Base-by-base conservation (phyloP, 345 rosid species). In the Excoecaria agallocha region DNA sequence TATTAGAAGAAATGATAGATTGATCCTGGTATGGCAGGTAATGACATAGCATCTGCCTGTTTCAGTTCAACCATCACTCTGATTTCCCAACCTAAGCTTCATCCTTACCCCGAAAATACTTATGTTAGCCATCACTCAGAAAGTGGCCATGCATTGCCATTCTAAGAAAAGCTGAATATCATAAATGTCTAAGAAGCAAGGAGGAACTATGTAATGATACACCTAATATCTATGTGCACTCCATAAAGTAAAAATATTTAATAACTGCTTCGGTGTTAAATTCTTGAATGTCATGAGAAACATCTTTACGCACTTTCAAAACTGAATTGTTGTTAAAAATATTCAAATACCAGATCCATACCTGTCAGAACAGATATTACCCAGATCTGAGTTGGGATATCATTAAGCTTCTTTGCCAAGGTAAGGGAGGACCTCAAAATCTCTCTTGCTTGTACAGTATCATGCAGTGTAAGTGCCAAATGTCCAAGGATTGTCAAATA, bases 341-440 rank as follows among this genome's bases (percentile, higher is more conserved):
- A 67, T 65, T 41, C 43, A 64, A 43, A 3, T 13, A 72, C 68
- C 41, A 12, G 52, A 45, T 30, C 56, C 11, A 71, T 77, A 94
- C 98, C 94, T 76, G 98, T 84, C 78, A 96, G 81, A 78, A 91
- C 90, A 73, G 97, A 90, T 71, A 95, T 85, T 76, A 91, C 97
- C 96, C 98, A 93, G 62, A 91, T 89, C 86, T 96, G 99, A 77
- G 98, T 91, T 11, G 99, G 97, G 68, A 96, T 79, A 83, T 93
- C 98, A 69, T 77, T 85, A 71, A 93, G 94, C 80, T 93, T 93
- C 85, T 91, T 93, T 51, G 98, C 93, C 78, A 93, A 78, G 19
- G 99, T 89, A 67, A 93, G 96, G 38, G 97, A 81, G 70, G 98
- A 96, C 81, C 96, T 89, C 78, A 96, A 82, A 76, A 96, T 96